Base-by-base conservation (phyloP, 2,329 filamentous ascomycete genomes). In the Neurospora sp. region DNA sequence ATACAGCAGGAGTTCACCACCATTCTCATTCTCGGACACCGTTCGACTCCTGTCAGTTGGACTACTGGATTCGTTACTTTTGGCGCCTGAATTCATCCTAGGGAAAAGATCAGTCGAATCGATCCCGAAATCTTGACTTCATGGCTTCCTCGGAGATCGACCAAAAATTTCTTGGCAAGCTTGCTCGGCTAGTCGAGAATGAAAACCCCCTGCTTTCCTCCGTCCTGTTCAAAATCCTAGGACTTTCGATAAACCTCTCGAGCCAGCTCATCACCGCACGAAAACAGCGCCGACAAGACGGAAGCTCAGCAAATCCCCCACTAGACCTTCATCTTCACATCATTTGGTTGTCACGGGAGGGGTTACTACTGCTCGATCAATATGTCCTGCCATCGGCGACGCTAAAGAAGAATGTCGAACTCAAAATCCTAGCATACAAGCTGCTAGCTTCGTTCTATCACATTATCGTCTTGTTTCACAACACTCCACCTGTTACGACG, bases 71-170 rank as follows among this genome's bases (percentile, higher is more conserved):
- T 33, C 15, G 23, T 33, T 36, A 33, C 46, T 17, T 33, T 62
- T 17, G 52, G 52, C 23, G 23, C 23, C 23, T 9, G 8, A 33
- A 58, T 8, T 33, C 15, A 8, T 58, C 13, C 1, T 58, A 33
- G 23, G 52, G 52, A 58, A 36, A 62, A 8, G 7, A 33, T 62
- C 15, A 36, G 52, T 62, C 28, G 28, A 17, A 36, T 36, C 52
- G 52, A 62, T 62, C 15, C 8, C 52, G 33, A 38, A 58, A 19
- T 66, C 15, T 62, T 33, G 52, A 62, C 72, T 77, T 78, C 73
- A 99, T 98, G 96, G 96, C 96, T 82, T 96, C 94, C 78, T 96
- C 93, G 72, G 93, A 97, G 82, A 93, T 98, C 73, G 96, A 99
- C 80, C 94, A 97, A 83, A 99, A 98, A 83, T 97, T 96, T 81